Evolutionary conservation across 768 basidiomycete species (phyloP).

Genomic region (Lyophyllum atratum): DNA sequence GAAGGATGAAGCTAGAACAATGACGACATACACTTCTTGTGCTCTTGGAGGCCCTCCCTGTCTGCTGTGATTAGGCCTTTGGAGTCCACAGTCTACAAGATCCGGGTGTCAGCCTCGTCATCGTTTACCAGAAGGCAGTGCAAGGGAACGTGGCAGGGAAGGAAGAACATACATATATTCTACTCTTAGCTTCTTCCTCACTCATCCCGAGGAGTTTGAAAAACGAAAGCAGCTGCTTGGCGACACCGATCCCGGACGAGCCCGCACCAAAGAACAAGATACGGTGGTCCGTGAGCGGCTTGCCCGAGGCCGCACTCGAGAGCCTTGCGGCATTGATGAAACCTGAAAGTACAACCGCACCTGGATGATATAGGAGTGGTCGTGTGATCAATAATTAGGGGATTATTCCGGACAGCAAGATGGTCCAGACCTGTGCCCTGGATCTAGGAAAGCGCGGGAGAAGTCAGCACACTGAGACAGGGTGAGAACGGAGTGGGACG

Average conservation of each 20-base stretch:
- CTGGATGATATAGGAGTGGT: slow-evolving; percentile 31
- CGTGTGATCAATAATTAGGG: slow-evolving; percentile 10
- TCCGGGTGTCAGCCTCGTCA: background rate
- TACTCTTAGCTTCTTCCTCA: slow-evolving; percentile 64
- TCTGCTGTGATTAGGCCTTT: slow-evolving; percentile 75
- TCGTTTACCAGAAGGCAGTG: background rate
- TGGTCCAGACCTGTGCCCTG: slow-evolving; percentile 56
- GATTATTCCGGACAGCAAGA: background rate
- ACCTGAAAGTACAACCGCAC: slow-evolving; percentile 74
- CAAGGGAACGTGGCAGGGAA: background rate
- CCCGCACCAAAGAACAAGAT: slow-evolving; percentile 94
- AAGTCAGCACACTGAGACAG: background rate
- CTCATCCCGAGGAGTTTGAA: slow-evolving; percentile 69
- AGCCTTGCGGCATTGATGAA: slow-evolving; percentile 74
- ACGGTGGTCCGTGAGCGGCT: slow-evolving; percentile 67
- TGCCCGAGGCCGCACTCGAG: slow-evolving; percentile 53
- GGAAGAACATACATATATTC: slow-evolving; percentile 59
- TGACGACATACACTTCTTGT: slow-evolving; percentile 63
- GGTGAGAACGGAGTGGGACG: background rate
- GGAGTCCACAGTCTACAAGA: slow-evolving; percentile 66
- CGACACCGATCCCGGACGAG: slow-evolving; percentile 87
- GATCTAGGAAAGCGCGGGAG: slow-evolving; percentile 37
- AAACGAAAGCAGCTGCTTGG: slow-evolving; percentile 80
- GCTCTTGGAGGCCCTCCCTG: slow-evolving; percentile 67
- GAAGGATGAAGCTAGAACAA: background rate